These are phyloP conservation scores for Poa pratensis DNA, from an alignment of 176 grass and related monocot genomes.

Conservation along the genomic window DNA sequence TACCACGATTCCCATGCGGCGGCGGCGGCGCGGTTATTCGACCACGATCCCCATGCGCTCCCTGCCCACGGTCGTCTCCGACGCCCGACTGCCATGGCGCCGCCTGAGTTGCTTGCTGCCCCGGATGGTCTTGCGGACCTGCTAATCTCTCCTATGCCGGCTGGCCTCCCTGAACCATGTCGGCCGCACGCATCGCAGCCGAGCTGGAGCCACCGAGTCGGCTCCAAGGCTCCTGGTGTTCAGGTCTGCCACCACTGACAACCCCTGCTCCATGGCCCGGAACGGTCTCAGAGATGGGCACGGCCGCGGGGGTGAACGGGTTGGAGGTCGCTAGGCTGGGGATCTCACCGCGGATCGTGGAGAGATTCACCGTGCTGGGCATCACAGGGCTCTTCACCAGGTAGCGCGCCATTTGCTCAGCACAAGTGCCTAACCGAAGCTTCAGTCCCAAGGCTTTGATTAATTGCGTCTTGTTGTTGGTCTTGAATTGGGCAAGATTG, in stretches of 20 bases:
- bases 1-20: too few species aligned
- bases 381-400: conserved; percentile 93
- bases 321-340: conserved; percentile 78
- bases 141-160: conserved; percentile 27
- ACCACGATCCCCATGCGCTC: too few species aligned
- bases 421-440: background rate
- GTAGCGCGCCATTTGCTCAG: conserved; percentile 23
- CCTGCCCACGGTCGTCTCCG: too few species aligned
- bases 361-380: conserved; percentile 60
- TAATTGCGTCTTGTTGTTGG: background rate
- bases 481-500: background rate
- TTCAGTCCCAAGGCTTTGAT: background rate
- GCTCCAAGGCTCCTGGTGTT: conserved; percentile 45
- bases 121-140: too few species aligned
- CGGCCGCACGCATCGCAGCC: background rate
- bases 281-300: conserved; percentile 6
- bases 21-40: too few species aligned
- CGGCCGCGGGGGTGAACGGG: conserved; percentile 44
- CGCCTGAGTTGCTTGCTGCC: too few species aligned
- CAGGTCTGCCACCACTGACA: conserved; percentile 29
- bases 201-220: conserved; percentile 10
- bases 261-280: conserved; percentile 27
- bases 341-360: conserved; percentile 74
- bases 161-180: background rate
- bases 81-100: too few species aligned